These are phyloP conservation scores for Cyclostephanos tholiformis DNA, from an alignment of 108 stramenopile genomes.

Conservation along the genomic window DNA sequence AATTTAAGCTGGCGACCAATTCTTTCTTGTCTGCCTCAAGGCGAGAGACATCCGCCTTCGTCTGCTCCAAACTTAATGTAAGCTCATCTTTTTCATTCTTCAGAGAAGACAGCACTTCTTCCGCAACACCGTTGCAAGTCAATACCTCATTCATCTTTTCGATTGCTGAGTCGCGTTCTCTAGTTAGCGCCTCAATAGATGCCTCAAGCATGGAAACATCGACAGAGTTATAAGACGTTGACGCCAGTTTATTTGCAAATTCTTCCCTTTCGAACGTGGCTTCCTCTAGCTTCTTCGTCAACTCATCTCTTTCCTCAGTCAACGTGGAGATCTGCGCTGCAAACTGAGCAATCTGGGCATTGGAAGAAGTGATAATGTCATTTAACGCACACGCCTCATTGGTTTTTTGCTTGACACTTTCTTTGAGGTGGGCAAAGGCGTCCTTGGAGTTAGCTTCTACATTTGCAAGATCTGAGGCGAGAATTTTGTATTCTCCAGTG, in stretches of 20 bases:
- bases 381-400: too few relatives aligned
- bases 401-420: too few relatives aligned
- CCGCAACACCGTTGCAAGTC: not conserved
- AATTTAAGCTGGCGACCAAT: not conserved
- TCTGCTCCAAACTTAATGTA: slow-evolving; percentile 1
- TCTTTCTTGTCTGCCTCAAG: slow-evolving; percentile 2
- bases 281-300: too few relatives aligned
- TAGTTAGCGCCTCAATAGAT: not conserved
- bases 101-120: not conserved
- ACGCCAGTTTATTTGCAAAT: not conserved
- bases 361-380: too few relatives aligned
- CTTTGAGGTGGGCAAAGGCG: too few relatives aligned
- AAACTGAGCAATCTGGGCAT: too few relatives aligned
- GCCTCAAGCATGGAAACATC: not conserved
- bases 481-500: too few relatives aligned
- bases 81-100: slow-evolving; percentile 14
- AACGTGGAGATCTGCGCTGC: too few relatives aligned
- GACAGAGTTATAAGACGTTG: not conserved
- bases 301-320: too few relatives aligned
- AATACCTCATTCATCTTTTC: not conserved
- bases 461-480: too few relatives aligned
- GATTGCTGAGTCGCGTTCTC: not conserved
- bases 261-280: not conserved
- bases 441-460: too few relatives aligned
- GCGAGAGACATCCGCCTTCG: slow-evolving; percentile 5